Base-by-base conservation (phyloP, 345 rosid genomes). In the Turnera subulata region DNA sequence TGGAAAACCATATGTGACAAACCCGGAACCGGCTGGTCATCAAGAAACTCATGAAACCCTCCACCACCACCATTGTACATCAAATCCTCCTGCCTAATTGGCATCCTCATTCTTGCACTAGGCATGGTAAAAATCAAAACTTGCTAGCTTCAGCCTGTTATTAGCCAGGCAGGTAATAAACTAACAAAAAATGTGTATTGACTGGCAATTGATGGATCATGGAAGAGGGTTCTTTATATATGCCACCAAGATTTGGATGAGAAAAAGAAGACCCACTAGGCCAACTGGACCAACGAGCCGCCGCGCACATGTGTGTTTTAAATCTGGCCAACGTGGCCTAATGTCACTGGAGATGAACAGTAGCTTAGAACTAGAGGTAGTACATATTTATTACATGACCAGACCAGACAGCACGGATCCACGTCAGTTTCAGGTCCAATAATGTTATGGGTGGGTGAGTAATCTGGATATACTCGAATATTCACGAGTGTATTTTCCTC, bases 391-490 rank as follows among this genome's bases (percentile, higher is more conserved):
- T 16, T 24, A n/a, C 13, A 26, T 16, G 2, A 24, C 1, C 18
- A 7, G 29, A 20, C 29, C 58, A 22, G 51, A 59, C 70, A 59
- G 66, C 66, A 7, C 1, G 57, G 75, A 70, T 64, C 61, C 75
- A 70, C 75, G 75, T 70, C 53, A 55, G 70, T 64, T 5, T 17
- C n/a, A n/a, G 37, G 46, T 39, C 17, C 56, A 63, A 63, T 63
- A 46, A 69, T 69, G 39, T 17, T 40, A 24, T 32, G 15, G 51
- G 6, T 6, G 42, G 2, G n/a, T 50, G 17, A 14, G 37, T 42
- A 16, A 44, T 53, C 32, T 40, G 68, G 74, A 69, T 69, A 63
- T 53, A 46, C 69, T 63, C 65, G 65, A 63, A 63, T 39, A 63
- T 58, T 58, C 63, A 49, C 14, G 14, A 4, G 14, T 33, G 4